Base-by-base conservation (phyloP, 169 alveolate species). In the Perkinsus marinus region DNA sequence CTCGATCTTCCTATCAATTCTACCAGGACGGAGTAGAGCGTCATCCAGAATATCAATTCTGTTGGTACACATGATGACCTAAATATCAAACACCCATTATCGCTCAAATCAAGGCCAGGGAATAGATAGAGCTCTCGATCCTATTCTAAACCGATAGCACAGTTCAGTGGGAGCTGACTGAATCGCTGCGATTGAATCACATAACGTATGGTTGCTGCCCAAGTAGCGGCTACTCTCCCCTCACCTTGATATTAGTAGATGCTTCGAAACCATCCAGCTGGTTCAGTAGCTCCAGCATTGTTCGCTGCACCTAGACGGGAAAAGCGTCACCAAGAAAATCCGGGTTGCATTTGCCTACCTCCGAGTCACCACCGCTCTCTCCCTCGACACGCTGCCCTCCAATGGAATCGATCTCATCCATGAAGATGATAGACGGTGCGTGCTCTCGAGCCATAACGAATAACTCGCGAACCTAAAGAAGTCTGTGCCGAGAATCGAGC, bases 181-280 rank as follows among this genome's bases (percentile, higher is more conserved):
- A 41, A 41, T 41, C 46, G 19, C 46, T 41, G 46, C 46, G n/a
- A n/a, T n/a, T n/a, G n/a, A n/a, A n/a, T n/a, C n/a, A 6, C 10
- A 41, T 3, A 3, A 6, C 46, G 46, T 10, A 3, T 41, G 10
- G 46, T 3, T 41, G 10, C 10, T 41, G 46, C 46, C 46, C 46
- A 10, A 41, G n/a, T n/a, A n/a, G n/a, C 46, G 46, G 46, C 3
- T 6, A 41, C 10, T 41, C 10, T 41, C 3, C 3, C 10, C 36
- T 57, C 22, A 94, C 98, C 94, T 99, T 99, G 92, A 99, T 99
- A 93, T 99, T 99, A 26, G 99, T 97, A 92, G 98, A 97, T n/a
- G 99, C 96, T 96, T 99, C 99, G 96, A 99, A 99, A 36, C 99
- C 99, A 95, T 99, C 99, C 90, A 98, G 96, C 95, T 99, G 99